Evolutionary conservation across 176 grass and related monocot species (phyloP), one percentile per base, ranked within the genome.

Genomic region (Lolium multiflorum): DNA sequence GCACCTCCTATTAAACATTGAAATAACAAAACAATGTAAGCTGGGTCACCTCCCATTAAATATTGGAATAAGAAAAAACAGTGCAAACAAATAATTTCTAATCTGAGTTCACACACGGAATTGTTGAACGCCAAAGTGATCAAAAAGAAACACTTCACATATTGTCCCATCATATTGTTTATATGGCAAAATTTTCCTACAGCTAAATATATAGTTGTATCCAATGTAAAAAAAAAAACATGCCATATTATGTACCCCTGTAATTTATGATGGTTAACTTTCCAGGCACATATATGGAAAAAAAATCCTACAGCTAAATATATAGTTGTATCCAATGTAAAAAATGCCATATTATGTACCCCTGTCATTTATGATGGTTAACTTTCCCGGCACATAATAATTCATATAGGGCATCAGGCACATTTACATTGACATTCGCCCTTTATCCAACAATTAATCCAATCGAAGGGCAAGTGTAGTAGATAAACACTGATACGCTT

Each of bases 1-100:
- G 94, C 87, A 83, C 94, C 94, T 31, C 91, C 94, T 96, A 89
- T 73, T 82, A 74, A 73, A 72, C 11, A 79, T 79, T 71, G 41
- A 86, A 58, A 86, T 48, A 48, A 8, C 6, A 17, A 48, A 12
- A 37, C 10, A 56, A 28, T 3, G 11, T 17, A 52, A 76, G 47
- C 61, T 11, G 11, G 12, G 1, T 9, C 86, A 80, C 94, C 94
- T 28, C 78, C 89, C 85, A 47, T 66, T 76, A 74, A 52, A 76
- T 15, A 85, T 47, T n/a, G 25, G 69, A 57, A 86, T 75, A 49
- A 18, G 5, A n/a, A 6, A 2, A 44, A 11, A 52, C 6, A 60
- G 6, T 6, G 1, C 77, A 6, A 78, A 71, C 18, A 82, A 87
- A 43, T 10, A 44, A 0, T 14, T 37, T 81, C 67, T 14, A 26